Percentiles rank a stretch among this genome's conserved stretches.
phyloP scores from a whole-genome alignment of 257 asterid species.

The Scutellaria minor region DNA sequence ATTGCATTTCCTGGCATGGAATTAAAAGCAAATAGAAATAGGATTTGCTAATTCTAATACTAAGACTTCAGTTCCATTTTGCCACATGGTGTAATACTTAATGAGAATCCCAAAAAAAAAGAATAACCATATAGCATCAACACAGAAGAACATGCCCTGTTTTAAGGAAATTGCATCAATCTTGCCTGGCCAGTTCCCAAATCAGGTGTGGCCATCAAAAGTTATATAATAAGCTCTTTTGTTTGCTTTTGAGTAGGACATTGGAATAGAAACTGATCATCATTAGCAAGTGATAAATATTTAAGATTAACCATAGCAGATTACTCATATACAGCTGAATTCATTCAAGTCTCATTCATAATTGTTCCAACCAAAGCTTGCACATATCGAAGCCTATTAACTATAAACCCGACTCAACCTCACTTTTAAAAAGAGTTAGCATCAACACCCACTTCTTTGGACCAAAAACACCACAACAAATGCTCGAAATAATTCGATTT shows the following conservation, averaged over 20 bases:
- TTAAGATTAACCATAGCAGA: not conserved
- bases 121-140: not conserved
- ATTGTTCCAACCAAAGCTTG: not conserved
- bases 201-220: not conserved
- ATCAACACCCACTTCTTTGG: not conserved
- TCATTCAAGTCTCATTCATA: too few relatives aligned
- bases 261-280: not conserved
- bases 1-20: not conserved
- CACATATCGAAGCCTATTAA: too few relatives aligned
- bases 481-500: not conserved
- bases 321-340: too few relatives aligned
- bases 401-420: not conserved
- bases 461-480: not conserved
- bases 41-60: not conserved
- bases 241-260: not conserved
- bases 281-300: not conserved
- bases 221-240: not conserved
- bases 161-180: not conserved
- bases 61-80: conserved; percentile 5
- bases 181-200: not conserved
- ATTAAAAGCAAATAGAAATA: not conserved
- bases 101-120: too few relatives aligned
- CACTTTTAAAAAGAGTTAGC: not conserved
- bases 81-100: too few relatives aligned
- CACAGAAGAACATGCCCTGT: not conserved